A percentile compares a stretch with the other conserved stretches of the same genome.
Conservation (phyloP, 352 stramenopile species). For the Lagenidium sp. region DNA sequence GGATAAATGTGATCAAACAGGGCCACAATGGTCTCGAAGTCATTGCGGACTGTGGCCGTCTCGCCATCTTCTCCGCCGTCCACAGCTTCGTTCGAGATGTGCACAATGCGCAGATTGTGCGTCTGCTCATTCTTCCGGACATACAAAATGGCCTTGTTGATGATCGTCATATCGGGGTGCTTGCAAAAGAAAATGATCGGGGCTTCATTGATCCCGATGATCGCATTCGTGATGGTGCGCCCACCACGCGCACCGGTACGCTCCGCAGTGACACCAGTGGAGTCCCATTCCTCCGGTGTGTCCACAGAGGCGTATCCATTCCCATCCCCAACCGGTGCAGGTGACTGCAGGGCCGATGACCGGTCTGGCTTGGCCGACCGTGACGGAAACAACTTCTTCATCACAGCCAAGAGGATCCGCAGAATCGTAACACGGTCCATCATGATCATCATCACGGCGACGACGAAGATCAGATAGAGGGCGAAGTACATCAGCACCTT, state of each 20-base stretch:
- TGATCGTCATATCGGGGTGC: slow-evolving; percentile 66
- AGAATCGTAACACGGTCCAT: slow-evolving; percentile 72
- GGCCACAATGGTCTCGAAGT: slow-evolving; percentile 67
- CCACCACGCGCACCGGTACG: slow-evolving; percentile 56
- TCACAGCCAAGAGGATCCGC: slow-evolving; percentile 54
- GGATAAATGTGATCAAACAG: slow-evolving; percentile 90
- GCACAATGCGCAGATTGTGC: slow-evolving; percentile 86
- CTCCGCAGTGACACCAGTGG: slow-evolving; percentile 15
- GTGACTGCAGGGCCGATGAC: not conserved
- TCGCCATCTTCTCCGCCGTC: slow-evolving; percentile 18
- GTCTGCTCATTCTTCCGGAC: slow-evolving; percentile 90
- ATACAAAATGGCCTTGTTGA: slow-evolving; percentile 94
- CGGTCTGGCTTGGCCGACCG: slow-evolving; percentile 4
- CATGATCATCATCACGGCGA: slow-evolving; percentile 72
- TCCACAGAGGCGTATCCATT: no score
- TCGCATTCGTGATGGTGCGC: slow-evolving; percentile 47
- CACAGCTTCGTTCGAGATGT: slow-evolving; percentile 47
- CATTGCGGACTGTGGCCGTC: slow-evolving; percentile 33
- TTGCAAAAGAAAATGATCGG: slow-evolving; percentile 92
- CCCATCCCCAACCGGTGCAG: no score
- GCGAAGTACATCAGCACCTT: slow-evolving; percentile 79
- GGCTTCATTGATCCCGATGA: slow-evolving; percentile 61
- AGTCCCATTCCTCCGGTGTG: not conserved
- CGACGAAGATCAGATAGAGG: slow-evolving; percentile 65
- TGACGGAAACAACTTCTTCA: slow-evolving; percentile 54